Conservation (phyloP, 2,329 filamentous ascomycete species). For the Claviceps purpurea region DNA sequence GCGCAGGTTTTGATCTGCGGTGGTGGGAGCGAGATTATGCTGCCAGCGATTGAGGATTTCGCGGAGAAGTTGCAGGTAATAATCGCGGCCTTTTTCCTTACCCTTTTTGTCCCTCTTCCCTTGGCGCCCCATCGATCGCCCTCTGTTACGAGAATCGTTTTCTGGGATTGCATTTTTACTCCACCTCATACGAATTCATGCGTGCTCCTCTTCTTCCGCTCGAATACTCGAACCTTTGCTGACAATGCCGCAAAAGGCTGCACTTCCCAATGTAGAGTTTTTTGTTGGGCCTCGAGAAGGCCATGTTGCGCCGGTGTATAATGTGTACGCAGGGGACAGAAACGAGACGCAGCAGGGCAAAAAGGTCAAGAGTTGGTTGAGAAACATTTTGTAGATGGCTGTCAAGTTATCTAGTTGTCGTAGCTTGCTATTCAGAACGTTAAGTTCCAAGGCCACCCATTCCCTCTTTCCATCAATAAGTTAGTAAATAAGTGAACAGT, state of each 20-base stretch:
- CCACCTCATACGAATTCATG: too few species aligned
- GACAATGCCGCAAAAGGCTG: conserved; percentile 4
- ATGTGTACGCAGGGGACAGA: conserved; percentile 9
- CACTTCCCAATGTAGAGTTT: conserved; percentile 8
- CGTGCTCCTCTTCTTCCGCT: background rate
- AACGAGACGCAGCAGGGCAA: conserved; percentile 11
- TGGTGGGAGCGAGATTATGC: conserved; percentile 10
- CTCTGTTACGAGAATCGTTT: too few species aligned
- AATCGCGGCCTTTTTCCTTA: background rate
- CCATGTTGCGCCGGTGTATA: conserved; percentile 12
- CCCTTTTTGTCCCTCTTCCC: background rate
- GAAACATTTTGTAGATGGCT: conserved; percentile 6
- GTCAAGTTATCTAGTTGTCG: too few species aligned
- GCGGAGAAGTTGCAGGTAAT: conserved; percentile 9
- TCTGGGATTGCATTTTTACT: too few species aligned
- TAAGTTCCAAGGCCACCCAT: too few species aligned
- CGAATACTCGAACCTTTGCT: background rate
- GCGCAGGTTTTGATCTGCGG: conserved; percentile 9
- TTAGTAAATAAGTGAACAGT: too few species aligned
- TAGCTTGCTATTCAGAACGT: too few species aligned
- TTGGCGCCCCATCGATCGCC: too few species aligned
- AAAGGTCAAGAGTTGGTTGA: conserved; percentile 11
- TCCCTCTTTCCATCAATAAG: too few species aligned
- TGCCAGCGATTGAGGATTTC: conserved; percentile 10
- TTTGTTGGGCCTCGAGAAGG: conserved; percentile 10